Base-by-base conservation (phyloP, 352 stramenopile genomes). In the Phytophthora ohioensis region DNA sequence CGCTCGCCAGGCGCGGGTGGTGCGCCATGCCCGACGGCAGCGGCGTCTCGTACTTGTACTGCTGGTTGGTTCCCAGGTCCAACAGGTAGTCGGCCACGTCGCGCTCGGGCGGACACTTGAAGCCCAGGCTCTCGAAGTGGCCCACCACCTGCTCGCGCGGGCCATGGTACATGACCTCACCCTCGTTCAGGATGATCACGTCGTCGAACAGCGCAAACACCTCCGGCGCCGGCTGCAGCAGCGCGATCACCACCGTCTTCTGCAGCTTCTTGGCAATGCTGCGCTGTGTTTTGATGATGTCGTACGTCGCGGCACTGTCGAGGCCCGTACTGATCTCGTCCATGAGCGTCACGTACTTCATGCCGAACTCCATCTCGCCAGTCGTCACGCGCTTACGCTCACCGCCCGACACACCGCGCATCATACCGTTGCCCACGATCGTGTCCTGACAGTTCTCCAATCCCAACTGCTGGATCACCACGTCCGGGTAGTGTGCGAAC, bases 331-430 rank as follows among this genome's bases (percentile, higher is more conserved):
- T 87, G 78, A 89, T 85, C 65, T 90, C 77, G 71, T 98, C 93
- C 69, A 97, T 85, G 27, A 97, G 59, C 15, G 93, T 73, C 45
- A 97, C 79, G 57, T 83, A 88, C 67, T 88, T 84, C 49, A 80
- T 75, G 56, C 80, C 77, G 60, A 94, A 88, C 57, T 97, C 75
- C 85, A 99, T 98, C 77, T 94, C 84, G 32, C 85, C 87, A 11
- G 74, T 85, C 17, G 86, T 94, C 57, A 94, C 82, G 32, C 87
- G 84, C 71, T 91, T 91, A 35, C 83, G 76, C 48, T 94, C 85
- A 9, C 87, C 86, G 31, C 87, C 86, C 2, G 82, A 93, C 27
- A 94, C 75, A 11, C 87, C 87, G 32, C 82, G 77, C 31, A 92
- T 56, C 71, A 89, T 88, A 34, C 53, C 78, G 59, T 85, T 79